These are phyloP conservation scores for Plicaturopsis crispa DNA, from an alignment of 768 basidiomycete species.

Conservation along the genomic window DNA sequence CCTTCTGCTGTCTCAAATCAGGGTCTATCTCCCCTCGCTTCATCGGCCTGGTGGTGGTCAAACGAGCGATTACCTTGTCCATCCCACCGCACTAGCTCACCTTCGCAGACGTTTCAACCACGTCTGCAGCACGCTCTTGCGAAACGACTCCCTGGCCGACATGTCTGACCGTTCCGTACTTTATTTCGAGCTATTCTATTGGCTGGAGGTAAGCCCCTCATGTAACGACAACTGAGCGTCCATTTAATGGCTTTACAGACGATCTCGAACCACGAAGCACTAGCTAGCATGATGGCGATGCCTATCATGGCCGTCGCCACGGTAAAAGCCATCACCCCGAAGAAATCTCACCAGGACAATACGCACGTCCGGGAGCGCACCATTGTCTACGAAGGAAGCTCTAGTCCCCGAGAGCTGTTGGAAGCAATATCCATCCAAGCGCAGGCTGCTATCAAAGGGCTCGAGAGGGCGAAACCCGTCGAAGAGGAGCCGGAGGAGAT, in stretches of 20 bases:
- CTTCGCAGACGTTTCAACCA: slow-evolving; percentile 87
- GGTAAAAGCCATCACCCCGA: slow-evolving; percentile 55
- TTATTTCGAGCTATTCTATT: slow-evolving; percentile 86
- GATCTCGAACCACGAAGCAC: slow-evolving; percentile 86
- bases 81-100: slow-evolving; percentile 87
- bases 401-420: slow-evolving; percentile 84
- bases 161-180: slow-evolving; percentile 85
- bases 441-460: slow-evolving; percentile 82
- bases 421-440: slow-evolving; percentile 92
- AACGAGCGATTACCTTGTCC: slow-evolving; percentile 87
- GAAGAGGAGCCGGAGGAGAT: slow-evolving; percentile 52
- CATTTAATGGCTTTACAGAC: slow-evolving; percentile 41
- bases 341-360: slow-evolving; percentile 36
- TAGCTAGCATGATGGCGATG: slow-evolving; percentile 96
- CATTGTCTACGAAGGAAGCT: slow-evolving; percentile 84
- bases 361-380: slow-evolving; percentile 68
- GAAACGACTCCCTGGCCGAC: slow-evolving; percentile 89
- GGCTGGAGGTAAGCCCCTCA: slow-evolving; percentile 66
- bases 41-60: slow-evolving; percentile 68
- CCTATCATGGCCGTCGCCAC: slow-evolving; percentile 84
- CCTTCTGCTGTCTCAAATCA: slow-evolving; percentile 58
- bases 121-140: slow-evolving; percentile 75
- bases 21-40: slow-evolving; percentile 79
- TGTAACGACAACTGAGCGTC: not conserved
- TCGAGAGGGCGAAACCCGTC: slow-evolving; percentile 54